Evolutionary conservation across 345 rosid species (phyloP), one percentile per base, ranked within the genome.

Genomic region (Carallia brachiata): DNA sequence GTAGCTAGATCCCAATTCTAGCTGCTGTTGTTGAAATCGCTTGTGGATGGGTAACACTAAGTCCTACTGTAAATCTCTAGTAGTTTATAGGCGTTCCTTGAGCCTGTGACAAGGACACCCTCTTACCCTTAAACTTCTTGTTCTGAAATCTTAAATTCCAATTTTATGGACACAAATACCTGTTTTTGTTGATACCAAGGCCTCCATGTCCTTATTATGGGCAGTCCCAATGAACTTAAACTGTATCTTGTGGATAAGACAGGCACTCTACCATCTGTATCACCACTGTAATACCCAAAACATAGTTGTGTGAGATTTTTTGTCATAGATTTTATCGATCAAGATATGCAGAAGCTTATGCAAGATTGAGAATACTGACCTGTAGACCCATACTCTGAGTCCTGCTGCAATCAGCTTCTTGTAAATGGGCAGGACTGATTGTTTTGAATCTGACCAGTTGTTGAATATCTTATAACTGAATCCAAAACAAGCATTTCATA

Each of bases 181-280:
- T 93, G 92, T 73, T 85, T 88, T 65, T 85, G 64, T 67, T 93
- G 88, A 76, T 85, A 91, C 98, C 98, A 93, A 19, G 98, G 94
- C 62, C 90, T 82, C 98, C 96, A 93, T 2, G 87, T n/a, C 74
- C 80, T 87, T 13, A 84, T 87, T 69, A 93, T 85, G 9, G 84
- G 77, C 56, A 93, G 62, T 37, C 85, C 81, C 63, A 93, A 9
- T 55, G 86, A 55, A 44, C 74, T 82, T 77, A 95, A 70, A 83
- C 97, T 82, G 78, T 95, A 95, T 69, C 90, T 71, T 28, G 99
- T 95, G 27, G 97, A 88, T 31, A 95, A 83, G 27, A 92, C 95
- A 34, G 99, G 92, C 67, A 95, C 97, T 80, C 99, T 84, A 71
- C 97, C 99, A 77, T 95, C 99, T 52, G 99, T 92, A 70, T 95